phyloP scores from a whole-genome alignment of 768 basidiomycete species.

The Macrolepiota fuliginosa region DNA sequence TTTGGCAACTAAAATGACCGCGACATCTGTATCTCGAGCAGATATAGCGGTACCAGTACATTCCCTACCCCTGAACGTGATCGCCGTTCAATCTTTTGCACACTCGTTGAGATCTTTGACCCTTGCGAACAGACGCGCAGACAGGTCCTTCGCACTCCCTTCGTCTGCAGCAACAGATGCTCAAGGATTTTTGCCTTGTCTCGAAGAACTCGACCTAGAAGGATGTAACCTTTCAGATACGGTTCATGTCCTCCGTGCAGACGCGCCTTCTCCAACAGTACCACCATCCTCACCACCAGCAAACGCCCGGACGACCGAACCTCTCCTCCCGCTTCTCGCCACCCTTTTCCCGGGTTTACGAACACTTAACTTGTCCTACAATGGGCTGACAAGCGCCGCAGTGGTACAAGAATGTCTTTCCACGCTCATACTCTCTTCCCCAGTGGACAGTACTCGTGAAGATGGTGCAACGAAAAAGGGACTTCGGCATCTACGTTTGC shows the following conservation, averaged over 20 bases:
- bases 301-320: constrained; percentile 41
- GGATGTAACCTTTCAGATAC: constrained; percentile 67
- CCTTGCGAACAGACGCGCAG: constrained; percentile 64
- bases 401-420: constrained; percentile 48
- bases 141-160: constrained; percentile 62
- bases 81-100: constrained; percentile 59
- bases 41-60: constrained; percentile 63
- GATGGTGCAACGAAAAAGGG: constrained; percentile 38
- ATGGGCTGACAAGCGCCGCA: constrained; percentile 54
- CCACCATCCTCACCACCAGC: constrained; percentile 32
- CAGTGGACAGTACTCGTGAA: constrained; percentile 1
- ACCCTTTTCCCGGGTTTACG: constrained; percentile 69
- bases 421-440: constrained; percentile 47
- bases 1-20: constrained; percentile 31
- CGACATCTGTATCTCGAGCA: constrained; percentile 18
- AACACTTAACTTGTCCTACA: constrained; percentile 76
- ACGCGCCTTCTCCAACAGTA: constrained; percentile 21
- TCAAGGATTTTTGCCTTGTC: constrained; percentile 49
- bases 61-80: constrained; percentile 63
- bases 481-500: constrained; percentile 60
- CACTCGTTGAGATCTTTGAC: constrained; percentile 54
- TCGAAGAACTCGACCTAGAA: constrained; percentile 76
- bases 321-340: constrained; percentile 56
- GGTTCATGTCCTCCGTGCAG: constrained; percentile 44
- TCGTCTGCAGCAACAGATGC: constrained; percentile 24